Base-by-base conservation (phyloP, 1,284 basidiomycete species). In the Phaffia rhodozyma region DNA sequence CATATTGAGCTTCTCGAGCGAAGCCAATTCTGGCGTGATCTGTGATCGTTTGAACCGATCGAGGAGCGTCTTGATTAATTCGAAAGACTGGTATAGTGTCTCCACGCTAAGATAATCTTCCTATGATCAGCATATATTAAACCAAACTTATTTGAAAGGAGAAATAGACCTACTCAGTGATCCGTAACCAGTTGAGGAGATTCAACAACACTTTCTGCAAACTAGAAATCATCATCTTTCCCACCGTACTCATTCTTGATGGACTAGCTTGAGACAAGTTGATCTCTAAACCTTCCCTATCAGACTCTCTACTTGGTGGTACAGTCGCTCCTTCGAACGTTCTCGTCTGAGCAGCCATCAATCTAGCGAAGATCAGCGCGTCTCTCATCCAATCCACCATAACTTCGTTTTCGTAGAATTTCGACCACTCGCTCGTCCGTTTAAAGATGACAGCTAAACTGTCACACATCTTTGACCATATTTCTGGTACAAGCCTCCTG, bases 361-460 rank as follows among this genome's bases (percentile, higher is more conserved):
- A 86, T 68, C 87, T 79, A 20, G 86, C 89, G 72, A 94, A 91
- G 63, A 96, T 91, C 61, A 97, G 79, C 0, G 91, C 92, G 73
- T 97, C 93, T 66, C 91, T 84, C 93, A 97, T 96, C 92, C 92
- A 97, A 56, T 86, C 82, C 29, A 87, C 82, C 91, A 97, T 94
- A 61, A 85, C 84, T 34, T 84, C 81, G 70, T 83, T 84, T 66
- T 87, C 85, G 72, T 89, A 89, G 71, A 81, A 86, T 13, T 78
- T 75, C 0, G 93, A 83, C 92, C 92, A 97, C 25, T 78, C 72
- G 0, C 86, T 85, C 3, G 91, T 92, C 60, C 83, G 81, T 70
- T 82, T 83, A 77, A 94, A 94, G 67, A 97, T 90, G 61, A 86
- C 79, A 0, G 86, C 82, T 55, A 93, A 81, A 5, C 87, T 83